These are phyloP conservation scores for Chaetomium sp. DNA, from an alignment of 2,329 filamentous ascomycete species.

Conservation along the genomic window DNA sequence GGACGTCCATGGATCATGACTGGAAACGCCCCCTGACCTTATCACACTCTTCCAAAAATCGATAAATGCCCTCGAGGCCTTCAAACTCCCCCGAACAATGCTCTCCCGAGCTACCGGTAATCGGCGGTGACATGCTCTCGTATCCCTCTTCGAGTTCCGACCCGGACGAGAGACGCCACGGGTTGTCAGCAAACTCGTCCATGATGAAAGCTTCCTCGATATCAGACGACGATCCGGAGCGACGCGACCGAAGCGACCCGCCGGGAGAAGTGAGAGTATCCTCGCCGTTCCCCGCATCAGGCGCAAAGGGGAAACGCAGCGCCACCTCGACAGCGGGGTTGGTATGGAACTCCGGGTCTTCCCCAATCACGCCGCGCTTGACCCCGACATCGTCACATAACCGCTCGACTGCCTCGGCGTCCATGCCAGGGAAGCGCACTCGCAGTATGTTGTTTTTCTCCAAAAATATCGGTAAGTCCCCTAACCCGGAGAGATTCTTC, in stretches of 20 bases:
- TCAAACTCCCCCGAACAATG: conserved; percentile 45
- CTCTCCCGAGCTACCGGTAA: conserved; percentile 35
- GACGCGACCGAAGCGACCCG: conserved; percentile 40
- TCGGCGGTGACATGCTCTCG: conserved; percentile 43
- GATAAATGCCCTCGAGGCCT: conserved; percentile 51
- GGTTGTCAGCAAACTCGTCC: conserved; percentile 38
- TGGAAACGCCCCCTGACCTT: conserved; percentile 24
- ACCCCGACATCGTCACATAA: conserved; percentile 86
- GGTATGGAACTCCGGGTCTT: conserved; percentile 68
- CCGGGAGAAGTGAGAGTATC: conserved; percentile 40
- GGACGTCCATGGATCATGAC: background rate
- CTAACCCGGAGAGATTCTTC: conserved; percentile 66
- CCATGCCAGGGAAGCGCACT: conserved; percentile 86
- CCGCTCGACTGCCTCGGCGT: conserved; percentile 70
- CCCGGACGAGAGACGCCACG: conserved; percentile 35
- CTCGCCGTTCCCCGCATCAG: conserved; percentile 35
- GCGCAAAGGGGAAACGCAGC: conserved; percentile 80
- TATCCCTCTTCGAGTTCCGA: conserved; percentile 38
- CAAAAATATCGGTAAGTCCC: conserved; percentile 76
- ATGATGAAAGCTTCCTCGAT: conserved; percentile 37
- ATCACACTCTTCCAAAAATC: conserved; percentile 54
- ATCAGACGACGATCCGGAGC: conserved; percentile 29
- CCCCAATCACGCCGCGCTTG: conserved; percentile 66
- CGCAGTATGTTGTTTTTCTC: conserved; percentile 62
- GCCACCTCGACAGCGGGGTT: conserved; percentile 65